Base-by-base conservation (phyloP, 768 basidiomycete species). In the Boletus coccyginus region DNA sequence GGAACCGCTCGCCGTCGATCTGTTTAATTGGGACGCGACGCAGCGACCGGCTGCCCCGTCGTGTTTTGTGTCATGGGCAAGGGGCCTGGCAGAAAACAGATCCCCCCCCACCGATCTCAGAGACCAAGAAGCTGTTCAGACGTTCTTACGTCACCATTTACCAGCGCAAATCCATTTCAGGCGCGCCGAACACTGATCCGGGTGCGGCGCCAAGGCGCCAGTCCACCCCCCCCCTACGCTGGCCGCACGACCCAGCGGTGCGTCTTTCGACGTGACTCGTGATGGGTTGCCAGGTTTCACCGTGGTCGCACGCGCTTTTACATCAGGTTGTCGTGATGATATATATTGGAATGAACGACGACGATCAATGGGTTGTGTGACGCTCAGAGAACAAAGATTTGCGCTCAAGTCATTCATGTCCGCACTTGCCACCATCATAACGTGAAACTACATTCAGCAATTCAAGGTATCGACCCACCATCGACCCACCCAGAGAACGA, bases 131-230 rank as follows among this genome's bases (percentile, higher is more conserved):
- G 39, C 38, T 16, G 31, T 52, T 53, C 49, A 36, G 31, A 33
- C 49, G 7, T 21, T 27, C 16, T 53, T 63, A 63, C 52, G 57
- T 60, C n/a, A n/a, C n/a, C n/a, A n/a, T n/a, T n/a, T n/a, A n/a
- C n/a, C n/a, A n/a, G 51, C 32, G 7, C 13, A 39, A 17, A 39
- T 52, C 45, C 44, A 50, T 29, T 56, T 48, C 54, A 21, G 46
- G 43, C 36, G 3, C 35, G 10, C 42, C 52, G 53, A 2, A 53
- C 46, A 47, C 49, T 52, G 27, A 50, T 55, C n/a, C 54, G 54
- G 54, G 7, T 14, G 54, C 35, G 47, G 53, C 53, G 47, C 35
- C 53, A 49, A 55, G 13, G 53, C 47, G 53, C 40, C 19, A 13
- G 27, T 27, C n/a, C n/a, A n/a, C n/a, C n/a, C n/a, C 27, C 2